phyloP scores from a whole-genome alignment of 345 rosid species.

The Luvunga scandens region DNA sequence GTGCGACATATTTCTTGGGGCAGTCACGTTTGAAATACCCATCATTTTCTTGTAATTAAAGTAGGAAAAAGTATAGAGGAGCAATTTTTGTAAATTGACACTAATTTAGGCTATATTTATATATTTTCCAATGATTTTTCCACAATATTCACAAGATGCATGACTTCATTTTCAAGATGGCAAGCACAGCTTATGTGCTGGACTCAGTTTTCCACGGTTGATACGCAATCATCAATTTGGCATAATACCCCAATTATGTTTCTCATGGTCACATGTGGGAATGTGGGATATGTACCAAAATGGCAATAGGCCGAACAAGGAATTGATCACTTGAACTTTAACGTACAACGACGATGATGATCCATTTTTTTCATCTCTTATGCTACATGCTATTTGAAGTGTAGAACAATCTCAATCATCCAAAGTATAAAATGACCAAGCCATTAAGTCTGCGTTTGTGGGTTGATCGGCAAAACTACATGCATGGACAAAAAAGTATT shows the following conservation, averaged over 20 bases:
- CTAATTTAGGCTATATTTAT: too few relatives aligned
- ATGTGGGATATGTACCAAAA: not conserved
- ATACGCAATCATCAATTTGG: not conserved
- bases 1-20: too few relatives aligned
- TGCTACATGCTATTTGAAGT: not conserved
- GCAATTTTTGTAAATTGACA: too few relatives aligned
- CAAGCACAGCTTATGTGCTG: not conserved
- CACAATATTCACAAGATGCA: not conserved
- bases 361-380: not conserved
- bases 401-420: not conserved
- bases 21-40: too few relatives aligned
- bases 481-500: too few relatives aligned
- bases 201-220: not conserved
- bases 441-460: not conserved
- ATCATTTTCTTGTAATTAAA: too few relatives aligned
- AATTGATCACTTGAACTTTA: not conserved
- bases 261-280: not conserved
- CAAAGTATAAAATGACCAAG: not conserved
- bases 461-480: not conserved
- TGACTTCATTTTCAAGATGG: not conserved
- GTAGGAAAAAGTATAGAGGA: too few relatives aligned
- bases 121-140: too few relatives aligned
- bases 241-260: not conserved
- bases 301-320: slow-evolving; percentile 8
- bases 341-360: not conserved